Evolutionary conservation across 2,329 filamentous ascomycete species (phyloP).

Genomic region (Fusarium camptoceras): DNA sequence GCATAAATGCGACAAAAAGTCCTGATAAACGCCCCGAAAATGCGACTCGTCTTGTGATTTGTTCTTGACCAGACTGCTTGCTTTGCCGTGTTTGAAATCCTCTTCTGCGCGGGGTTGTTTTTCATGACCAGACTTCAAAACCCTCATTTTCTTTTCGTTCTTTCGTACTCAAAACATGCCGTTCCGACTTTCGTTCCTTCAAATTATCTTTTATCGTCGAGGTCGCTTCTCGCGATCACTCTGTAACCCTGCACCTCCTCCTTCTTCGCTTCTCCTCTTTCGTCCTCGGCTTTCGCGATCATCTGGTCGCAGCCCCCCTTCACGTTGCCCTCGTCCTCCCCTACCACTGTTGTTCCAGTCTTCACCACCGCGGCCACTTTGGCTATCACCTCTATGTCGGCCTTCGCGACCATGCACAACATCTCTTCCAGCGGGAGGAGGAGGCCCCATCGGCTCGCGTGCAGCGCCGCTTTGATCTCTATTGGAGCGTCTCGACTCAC

Average conservation of each 20-base stretch:
- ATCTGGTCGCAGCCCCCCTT: conserved; percentile 47
- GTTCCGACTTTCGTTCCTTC: conserved; percentile 19
- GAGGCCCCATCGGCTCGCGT: conserved; percentile 50
- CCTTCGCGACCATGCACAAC: conserved; percentile 48
- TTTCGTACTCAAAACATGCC: conserved; percentile 37
- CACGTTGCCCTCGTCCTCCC: conserved; percentile 52
- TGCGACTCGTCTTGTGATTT: conserved; percentile 37
- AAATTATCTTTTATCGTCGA: conserved; percentile 55
- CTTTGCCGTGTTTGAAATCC: conserved; percentile 32
- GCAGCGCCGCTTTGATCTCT: conserved; percentile 42
- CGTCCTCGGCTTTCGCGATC: conserved; percentile 54
- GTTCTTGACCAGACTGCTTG: conserved; percentile 27
- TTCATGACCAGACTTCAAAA: conserved; percentile 20
- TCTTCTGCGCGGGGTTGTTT: conserved; percentile 26
- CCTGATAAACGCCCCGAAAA: conserved; percentile 41
- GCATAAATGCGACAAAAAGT: conserved; percentile 32
- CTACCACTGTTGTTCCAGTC: conserved; percentile 51
- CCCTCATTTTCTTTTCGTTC: conserved; percentile 8
- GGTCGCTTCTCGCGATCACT: conserved; percentile 67
- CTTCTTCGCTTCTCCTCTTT: conserved; percentile 62
- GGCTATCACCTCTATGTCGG: conserved; percentile 49
- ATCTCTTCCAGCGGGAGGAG: conserved; percentile 48
- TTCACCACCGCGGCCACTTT: conserved; percentile 45
- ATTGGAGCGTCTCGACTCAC: conserved; percentile 50
- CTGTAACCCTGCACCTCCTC: conserved; percentile 50